These are phyloP conservation scores for Cercospora berteroae DNA, from an alignment of 2,329 filamentous ascomycete species.

Conservation along the genomic window DNA sequence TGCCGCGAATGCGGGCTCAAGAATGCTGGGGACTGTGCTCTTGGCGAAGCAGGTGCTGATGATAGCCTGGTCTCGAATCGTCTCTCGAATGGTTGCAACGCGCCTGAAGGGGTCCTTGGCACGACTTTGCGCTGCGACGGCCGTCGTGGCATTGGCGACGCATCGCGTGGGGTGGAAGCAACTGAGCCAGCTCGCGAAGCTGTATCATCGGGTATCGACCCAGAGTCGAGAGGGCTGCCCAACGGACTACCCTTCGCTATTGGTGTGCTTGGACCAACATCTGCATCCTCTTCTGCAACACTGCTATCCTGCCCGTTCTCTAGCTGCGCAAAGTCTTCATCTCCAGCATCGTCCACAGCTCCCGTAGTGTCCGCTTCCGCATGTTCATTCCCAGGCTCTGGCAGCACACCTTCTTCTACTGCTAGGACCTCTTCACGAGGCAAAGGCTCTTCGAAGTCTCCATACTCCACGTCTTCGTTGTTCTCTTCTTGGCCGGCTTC, in stretches of 20 bases:
- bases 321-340: conserved; percentile 30
- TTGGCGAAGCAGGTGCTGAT: conserved; percentile 61
- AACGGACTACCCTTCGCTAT: conserved; percentile 33
- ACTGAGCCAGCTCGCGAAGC: conserved; percentile 70
- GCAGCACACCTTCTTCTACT: conserved; percentile 20
- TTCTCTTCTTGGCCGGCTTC: conserved; percentile 22
- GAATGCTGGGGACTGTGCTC: conserved; percentile 75
- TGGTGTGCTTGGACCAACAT: conserved; percentile 29
- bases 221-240: conserved; percentile 67
- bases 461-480: conserved; percentile 16
- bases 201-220: conserved; percentile 78
- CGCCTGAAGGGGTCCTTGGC: conserved; percentile 69
- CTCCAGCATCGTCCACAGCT: conserved; percentile 20
- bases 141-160: conserved; percentile 52
- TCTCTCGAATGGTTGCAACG: conserved; percentile 88
- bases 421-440: conserved; percentile 14
- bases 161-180: conserved; percentile 67
- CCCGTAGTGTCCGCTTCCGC: conserved; percentile 18
- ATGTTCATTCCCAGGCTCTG: conserved; percentile 6
- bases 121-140: conserved; percentile 56
- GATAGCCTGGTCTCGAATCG: conserved; percentile 87
- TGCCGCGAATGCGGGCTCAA: conserved; percentile 75
- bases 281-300: conserved; percentile 17
- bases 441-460: conserved; percentile 21
- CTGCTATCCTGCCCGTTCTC: conserved; percentile 12